Evolutionary conservation across 1,284 basidiomycete species (phyloP).

Genomic region (Athelia psychrophila): DNA sequence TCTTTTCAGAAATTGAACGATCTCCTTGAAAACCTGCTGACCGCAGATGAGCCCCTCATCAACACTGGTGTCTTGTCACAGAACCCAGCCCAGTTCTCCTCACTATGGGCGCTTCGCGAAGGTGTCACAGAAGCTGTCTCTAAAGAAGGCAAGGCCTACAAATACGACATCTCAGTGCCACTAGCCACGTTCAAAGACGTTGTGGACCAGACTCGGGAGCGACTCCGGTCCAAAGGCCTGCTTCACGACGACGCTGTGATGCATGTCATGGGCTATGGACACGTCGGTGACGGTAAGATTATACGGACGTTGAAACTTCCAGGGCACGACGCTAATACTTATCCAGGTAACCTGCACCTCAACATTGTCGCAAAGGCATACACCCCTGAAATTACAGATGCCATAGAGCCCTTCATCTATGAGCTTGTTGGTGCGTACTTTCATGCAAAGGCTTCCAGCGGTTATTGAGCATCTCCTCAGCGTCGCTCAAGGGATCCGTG

Average conservation of each 20-base stretch:
- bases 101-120: slow-evolving; percentile 94
- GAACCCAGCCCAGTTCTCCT: slow-evolving; percentile 86
- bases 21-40: slow-evolving; percentile 81
- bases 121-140: slow-evolving; percentile 91
- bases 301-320: slow-evolving; percentile 5
- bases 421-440: slow-evolving; percentile 76
- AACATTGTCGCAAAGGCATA: slow-evolving; percentile 91
- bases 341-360: slow-evolving; percentile 87
- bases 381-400: slow-evolving; percentile 79
- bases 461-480: slow-evolving; percentile 27
- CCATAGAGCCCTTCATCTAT: slow-evolving; percentile 95
- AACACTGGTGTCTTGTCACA: slow-evolving; percentile 93
- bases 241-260: slow-evolving; percentile 72
- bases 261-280: slow-evolving; percentile 90
- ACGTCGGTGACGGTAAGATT: slow-evolving; percentile 88
- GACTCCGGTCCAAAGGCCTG: slow-evolving; percentile 73
- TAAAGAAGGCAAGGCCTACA: slow-evolving; percentile 95
- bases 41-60: slow-evolving; percentile 73
- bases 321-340: slow-evolving; percentile 8
- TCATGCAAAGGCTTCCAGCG: slow-evolving; percentile 3
- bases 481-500: slow-evolving; percentile 81
- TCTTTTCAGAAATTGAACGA: slow-evolving; percentile 78
- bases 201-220: slow-evolving; percentile 79
- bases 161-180: slow-evolving; percentile 96
- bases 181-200: slow-evolving; percentile 87